These are phyloP conservation scores for Komagataea norvegica DNA, from an alignment of 1,139 yeast genomes.

Conservation along the genomic window DNA sequence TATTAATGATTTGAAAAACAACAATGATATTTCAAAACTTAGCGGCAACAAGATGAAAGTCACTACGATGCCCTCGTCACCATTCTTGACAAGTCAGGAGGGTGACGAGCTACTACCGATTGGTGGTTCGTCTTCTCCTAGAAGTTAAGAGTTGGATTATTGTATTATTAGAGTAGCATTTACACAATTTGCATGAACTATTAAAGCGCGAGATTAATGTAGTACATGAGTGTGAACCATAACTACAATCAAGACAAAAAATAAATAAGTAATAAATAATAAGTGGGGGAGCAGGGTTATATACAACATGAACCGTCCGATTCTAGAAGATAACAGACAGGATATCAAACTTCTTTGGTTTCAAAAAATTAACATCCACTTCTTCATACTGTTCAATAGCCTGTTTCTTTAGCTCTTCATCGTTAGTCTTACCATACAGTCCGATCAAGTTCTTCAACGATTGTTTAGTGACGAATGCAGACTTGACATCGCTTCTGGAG, in stretches of 20 bases:
- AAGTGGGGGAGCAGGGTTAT: too few species aligned
- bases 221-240: too few species aligned
- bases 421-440: constrained; percentile 16
- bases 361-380: constrained; percentile 4
- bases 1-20: neutral
- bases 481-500: constrained; percentile 13
- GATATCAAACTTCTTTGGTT: constrained; percentile 6
- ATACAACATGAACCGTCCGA: too few species aligned
- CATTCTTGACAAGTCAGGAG: constrained; percentile 11
- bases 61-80: constrained; percentile 23
- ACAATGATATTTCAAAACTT: neutral
- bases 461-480: constrained; percentile 17
- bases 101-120: neutral
- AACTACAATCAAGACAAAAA: neutral
- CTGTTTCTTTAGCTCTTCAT: constrained; percentile 12
- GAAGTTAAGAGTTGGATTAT: neutral
- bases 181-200: neutral
- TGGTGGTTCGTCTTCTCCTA: neutral
- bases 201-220: too few species aligned
- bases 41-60: constrained; percentile 9
- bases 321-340: constrained; percentile 6
- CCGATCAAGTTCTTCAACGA: constrained; percentile 14
- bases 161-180: neutral
- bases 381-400: constrained; percentile 11
- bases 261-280: neutral